Evolutionary conservation across 2,329 filamentous ascomycete genomes (phyloP).

Genomic region (Helotiales sp.): DNA sequence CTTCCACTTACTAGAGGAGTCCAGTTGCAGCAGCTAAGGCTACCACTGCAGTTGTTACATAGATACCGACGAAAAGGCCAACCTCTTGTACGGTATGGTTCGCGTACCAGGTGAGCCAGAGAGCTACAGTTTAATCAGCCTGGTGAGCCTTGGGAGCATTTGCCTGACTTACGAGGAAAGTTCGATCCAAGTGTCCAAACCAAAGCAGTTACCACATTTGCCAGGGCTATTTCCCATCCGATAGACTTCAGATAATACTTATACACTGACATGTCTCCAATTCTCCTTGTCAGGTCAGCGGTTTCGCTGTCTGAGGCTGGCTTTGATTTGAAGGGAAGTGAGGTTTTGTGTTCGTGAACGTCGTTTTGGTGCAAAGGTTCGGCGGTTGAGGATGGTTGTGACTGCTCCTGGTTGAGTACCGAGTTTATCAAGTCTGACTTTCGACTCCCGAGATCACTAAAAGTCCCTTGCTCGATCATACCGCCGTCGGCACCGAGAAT

Average conservation of each 20-base stretch:
- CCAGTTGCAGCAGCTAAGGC: neutral
- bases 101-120: slow-evolving; percentile 9
- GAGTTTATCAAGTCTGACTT: slow-evolving; percentile 30
- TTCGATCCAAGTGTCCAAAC: neutral
- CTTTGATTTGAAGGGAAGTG: neutral
- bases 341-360: neutral
- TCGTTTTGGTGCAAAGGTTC: neutral
- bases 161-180: slow-evolving; percentile 7
- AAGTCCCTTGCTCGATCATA: slow-evolving; percentile 46
- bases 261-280: slow-evolving; percentile 36
- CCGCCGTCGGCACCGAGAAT: slow-evolving; percentile 42
- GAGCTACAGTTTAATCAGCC: neutral
- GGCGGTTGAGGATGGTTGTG: neutral
- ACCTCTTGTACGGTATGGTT: neutral
- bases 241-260: slow-evolving; percentile 35
- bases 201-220: slow-evolving; percentile 35
- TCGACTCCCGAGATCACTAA: slow-evolving; percentile 29
- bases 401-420: slow-evolving; percentile 32
- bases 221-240: slow-evolving; percentile 22
- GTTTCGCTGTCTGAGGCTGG: neutral
- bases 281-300: slow-evolving; percentile 7
- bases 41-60: neutral
- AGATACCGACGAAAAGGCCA: neutral
- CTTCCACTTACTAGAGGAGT: neutral
- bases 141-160: slow-evolving; percentile 49